A percentile compares a stretch with the other conserved stretches of the same genome.
Conservation (phyloP, 495 filamentous ascomycete genomes). For the Neurospora sp. region DNA sequence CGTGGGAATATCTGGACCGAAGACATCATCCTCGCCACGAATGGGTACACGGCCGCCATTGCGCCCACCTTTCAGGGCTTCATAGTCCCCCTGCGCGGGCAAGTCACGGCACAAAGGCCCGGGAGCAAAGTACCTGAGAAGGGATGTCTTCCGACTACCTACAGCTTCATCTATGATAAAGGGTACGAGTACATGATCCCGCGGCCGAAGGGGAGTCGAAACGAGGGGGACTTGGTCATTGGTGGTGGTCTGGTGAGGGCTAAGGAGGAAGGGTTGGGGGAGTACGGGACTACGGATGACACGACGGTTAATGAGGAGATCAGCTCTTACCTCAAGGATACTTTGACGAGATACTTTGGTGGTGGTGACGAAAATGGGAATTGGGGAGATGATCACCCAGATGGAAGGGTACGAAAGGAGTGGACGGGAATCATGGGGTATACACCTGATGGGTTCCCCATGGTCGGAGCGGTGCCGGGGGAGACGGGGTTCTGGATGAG, state of each 20-base stretch:
- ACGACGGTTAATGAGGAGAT: conserved; percentile 43
- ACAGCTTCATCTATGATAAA: conserved; percentile 50
- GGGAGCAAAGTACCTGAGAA: conserved; percentile 33
- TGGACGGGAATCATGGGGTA: conserved; percentile 59
- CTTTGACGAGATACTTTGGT: conserved; percentile 44
- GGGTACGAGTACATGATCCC: conserved; percentile 62
- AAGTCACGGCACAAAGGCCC: conserved; percentile 53
- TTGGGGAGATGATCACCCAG: conserved; percentile 49
- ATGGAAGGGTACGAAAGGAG: conserved; percentile 45
- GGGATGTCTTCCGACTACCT: conserved; percentile 40
- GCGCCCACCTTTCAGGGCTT: conserved; percentile 44
- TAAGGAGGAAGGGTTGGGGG: conserved; percentile 31
- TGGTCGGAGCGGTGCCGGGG: conserved; percentile 39
- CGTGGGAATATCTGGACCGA: conserved; percentile 43
- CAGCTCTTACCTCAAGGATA: conserved; percentile 39
- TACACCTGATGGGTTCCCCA: conserved; percentile 45
- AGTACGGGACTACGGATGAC: conserved; percentile 50
- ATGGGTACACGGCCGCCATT: conserved; percentile 57
- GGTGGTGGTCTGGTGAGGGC: conserved; percentile 52
- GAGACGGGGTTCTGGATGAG: conserved; percentile 40
- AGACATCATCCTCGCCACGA: conserved; percentile 59
- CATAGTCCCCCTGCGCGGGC: conserved; percentile 59
- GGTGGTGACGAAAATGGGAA: conserved; percentile 6
- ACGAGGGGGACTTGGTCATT: conserved; percentile 56
- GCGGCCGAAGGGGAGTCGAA: conserved; percentile 34